These are phyloP conservation scores for Tuber brumale DNA, from an alignment of 495 filamentous ascomycete species.

Conservation along the genomic window DNA sequence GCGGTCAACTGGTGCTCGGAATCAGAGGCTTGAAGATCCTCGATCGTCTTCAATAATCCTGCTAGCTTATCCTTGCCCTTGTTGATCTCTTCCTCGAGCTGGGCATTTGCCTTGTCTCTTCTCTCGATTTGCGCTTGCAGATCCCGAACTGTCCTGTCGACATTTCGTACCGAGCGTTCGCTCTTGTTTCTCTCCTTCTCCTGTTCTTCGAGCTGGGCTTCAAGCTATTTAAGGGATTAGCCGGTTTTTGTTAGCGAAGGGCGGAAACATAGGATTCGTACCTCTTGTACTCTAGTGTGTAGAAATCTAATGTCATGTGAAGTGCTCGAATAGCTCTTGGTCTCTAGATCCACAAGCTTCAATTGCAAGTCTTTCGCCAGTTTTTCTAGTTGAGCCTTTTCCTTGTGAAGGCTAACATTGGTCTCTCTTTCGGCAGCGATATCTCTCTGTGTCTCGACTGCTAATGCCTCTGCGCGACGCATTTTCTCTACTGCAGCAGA, in stretches of 20 bases:
- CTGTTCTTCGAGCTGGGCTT: slow-evolving; percentile 81
- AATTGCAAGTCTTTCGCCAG: slow-evolving; percentile 85
- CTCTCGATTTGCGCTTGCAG: slow-evolving; percentile 88
- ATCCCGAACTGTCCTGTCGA: slow-evolving; percentile 91
- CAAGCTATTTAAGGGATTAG: slow-evolving; percentile 56
- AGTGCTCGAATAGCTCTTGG: slow-evolving; percentile 88
- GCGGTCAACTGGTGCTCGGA: slow-evolving; percentile 69
- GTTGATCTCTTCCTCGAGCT: slow-evolving; percentile 72
- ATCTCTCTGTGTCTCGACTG: slow-evolving; percentile 87
- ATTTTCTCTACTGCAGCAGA: slow-evolving; percentile 93
- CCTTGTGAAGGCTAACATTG: slow-evolving; percentile 77
- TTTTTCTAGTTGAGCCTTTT: slow-evolving; percentile 88
- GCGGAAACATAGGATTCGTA: slow-evolving; percentile 46
- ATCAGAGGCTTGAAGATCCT: slow-evolving; percentile 84
- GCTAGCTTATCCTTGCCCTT: slow-evolving; percentile 84
- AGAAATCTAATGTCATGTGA: slow-evolving; percentile 94
- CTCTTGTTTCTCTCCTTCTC: slow-evolving; percentile 69
- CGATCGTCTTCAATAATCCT: slow-evolving; percentile 79
- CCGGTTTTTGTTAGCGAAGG: slow-evolving; percentile 24
- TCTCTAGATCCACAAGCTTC: slow-evolving; percentile 84
- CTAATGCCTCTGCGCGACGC: slow-evolving; percentile 87
- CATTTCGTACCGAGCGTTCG: slow-evolving; percentile 79
- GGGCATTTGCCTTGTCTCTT: slow-evolving; percentile 72
- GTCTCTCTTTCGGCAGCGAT: slow-evolving; percentile 82
- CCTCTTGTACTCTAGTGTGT: slow-evolving; percentile 91